A percentile compares a stretch with the other conserved stretches of the same genome.
Conservation (phyloP, 768 basidiomycete genomes). For the Holtermannia corniformis region DNA sequence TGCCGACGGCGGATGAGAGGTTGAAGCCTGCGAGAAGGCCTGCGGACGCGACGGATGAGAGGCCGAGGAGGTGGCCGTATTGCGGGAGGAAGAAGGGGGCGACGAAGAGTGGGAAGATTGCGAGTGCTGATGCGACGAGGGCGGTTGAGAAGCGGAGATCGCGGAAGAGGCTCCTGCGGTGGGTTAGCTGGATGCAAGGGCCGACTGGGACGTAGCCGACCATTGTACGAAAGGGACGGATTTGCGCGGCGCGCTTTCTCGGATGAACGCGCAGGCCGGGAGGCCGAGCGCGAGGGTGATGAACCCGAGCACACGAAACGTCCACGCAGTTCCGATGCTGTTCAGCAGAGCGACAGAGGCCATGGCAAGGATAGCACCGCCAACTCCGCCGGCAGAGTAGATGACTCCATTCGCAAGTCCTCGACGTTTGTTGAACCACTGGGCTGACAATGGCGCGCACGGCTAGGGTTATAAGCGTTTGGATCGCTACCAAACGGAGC, state of each 20-base stretch:
- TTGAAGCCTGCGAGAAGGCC: constrained; percentile 28
- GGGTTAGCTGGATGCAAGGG: not conserved
- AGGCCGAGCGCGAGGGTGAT: constrained; percentile 8
- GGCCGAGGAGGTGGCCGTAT: constrained; percentile 18
- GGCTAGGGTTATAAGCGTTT: constrained; percentile 10
- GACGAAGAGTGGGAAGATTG: constrained; percentile 25
- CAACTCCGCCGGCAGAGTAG: constrained; percentile 23
- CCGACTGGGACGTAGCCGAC: constrained; percentile 4
- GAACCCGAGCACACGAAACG: constrained; percentile 21
- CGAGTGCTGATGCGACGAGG: constrained; percentile 9
- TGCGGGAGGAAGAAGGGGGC: constrained; percentile 35
- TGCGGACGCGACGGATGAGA: constrained; percentile 12
- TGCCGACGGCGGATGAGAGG: constrained; percentile 26
- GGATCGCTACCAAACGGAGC: not conserved
- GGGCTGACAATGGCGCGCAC: constrained; percentile 9
- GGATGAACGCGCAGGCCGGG: constrained; percentile 13
- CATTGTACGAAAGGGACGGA: no score
- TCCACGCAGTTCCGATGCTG: constrained; percentile 14
- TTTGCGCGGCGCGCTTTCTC: constrained; percentile 8
- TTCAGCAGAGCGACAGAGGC: constrained; percentile 10
- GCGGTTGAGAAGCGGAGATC: constrained; percentile 14
- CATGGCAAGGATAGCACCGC: constrained; percentile 21
- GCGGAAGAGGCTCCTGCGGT: constrained; percentile 16
- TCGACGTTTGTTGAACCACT: constrained; percentile 14
- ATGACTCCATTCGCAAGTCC: constrained; percentile 28